Evolutionary conservation across 1,139 yeast species (phyloP).

Genomic region (Sugiyamaella sp.): DNA sequence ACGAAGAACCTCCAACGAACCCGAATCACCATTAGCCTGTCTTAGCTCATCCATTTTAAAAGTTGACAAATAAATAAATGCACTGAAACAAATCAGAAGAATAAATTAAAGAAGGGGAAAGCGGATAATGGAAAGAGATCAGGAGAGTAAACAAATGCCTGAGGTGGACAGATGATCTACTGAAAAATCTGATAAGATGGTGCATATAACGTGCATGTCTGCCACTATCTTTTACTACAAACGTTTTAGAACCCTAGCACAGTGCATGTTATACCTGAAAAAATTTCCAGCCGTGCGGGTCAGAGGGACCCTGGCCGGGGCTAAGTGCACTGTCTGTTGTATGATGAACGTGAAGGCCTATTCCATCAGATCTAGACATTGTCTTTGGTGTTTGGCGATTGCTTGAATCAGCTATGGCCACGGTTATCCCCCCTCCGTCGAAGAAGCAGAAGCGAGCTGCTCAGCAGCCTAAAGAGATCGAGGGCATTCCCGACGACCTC

Average conservation of each 20-base stretch:
- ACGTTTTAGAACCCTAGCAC: not conserved
- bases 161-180: slow-evolving; percentile 7
- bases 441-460: slow-evolving; percentile 86
- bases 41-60: slow-evolving; percentile 43
- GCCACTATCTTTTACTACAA: slow-evolving; percentile 15
- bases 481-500: slow-evolving; percentile 71
- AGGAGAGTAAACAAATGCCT: not conserved
- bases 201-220: slow-evolving; percentile 1
- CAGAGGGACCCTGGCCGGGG: too few relatives aligned
- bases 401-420: slow-evolving; percentile 64
- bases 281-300: slow-evolving; percentile 17
- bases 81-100: not conserved
- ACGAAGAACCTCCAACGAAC: slow-evolving; percentile 34
- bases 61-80: slow-evolving; percentile 8
- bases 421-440: slow-evolving; percentile 90
- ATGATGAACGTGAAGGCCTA: too few relatives aligned
- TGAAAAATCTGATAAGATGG: slow-evolving; percentile 18
- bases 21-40: slow-evolving; percentile 41
- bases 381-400: not conserved
- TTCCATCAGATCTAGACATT: too few relatives aligned
- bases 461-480: slow-evolving; percentile 77
- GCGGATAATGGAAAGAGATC: not conserved
- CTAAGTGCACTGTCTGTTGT: too few relatives aligned
- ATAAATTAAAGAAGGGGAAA: not conserved
- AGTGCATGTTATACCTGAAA: not conserved